Percentiles rank a stretch among this genome's conserved stretches.
phyloP scores from a whole-genome alignment of 257 asterid species.

The Fraxinus americana region DNA sequence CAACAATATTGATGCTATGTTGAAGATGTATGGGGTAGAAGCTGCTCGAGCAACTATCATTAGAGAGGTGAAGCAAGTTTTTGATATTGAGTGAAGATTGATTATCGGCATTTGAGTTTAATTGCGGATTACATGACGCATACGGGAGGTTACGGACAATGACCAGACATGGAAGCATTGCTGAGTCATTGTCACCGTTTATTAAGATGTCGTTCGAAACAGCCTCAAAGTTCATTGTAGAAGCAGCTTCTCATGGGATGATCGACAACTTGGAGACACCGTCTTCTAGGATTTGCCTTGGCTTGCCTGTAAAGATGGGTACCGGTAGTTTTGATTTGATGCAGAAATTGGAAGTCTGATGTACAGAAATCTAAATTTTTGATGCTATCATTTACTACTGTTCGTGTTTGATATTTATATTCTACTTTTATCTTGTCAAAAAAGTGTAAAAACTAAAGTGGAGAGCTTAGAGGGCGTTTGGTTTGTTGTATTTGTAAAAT shows the following conservation, averaged over 20 bases:
- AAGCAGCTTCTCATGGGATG: slow-evolving; percentile 72
- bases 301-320: slow-evolving; percentile 91
- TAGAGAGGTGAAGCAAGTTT: slow-evolving; percentile 80
- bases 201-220: slow-evolving; percentile 92
- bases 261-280: slow-evolving; percentile 75
- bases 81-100: slow-evolving; percentile 84
- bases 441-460: no score
- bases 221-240: slow-evolving; percentile 83
- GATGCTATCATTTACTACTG: not conserved
- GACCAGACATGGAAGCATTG: slow-evolving; percentile 86
- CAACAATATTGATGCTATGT: slow-evolving; percentile 65
- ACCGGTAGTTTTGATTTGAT: slow-evolving; percentile 85
- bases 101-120: slow-evolving; percentile 80
- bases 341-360: slow-evolving; percentile 60
- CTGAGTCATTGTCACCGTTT: slow-evolving; percentile 73
- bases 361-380: not conserved
- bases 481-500: no score
- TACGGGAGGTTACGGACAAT: slow-evolving; percentile 72
- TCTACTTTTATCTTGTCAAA: not conserved
- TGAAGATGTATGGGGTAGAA: slow-evolving; percentile 83
- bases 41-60: slow-evolving; percentile 84
- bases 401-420: not conserved
- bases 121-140: slow-evolving; percentile 91
- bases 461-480: no score
- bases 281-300: slow-evolving; percentile 77